phyloP scores from a whole-genome alignment of 257 asterid genomes.

The Voacanga thouarsii region DNA sequence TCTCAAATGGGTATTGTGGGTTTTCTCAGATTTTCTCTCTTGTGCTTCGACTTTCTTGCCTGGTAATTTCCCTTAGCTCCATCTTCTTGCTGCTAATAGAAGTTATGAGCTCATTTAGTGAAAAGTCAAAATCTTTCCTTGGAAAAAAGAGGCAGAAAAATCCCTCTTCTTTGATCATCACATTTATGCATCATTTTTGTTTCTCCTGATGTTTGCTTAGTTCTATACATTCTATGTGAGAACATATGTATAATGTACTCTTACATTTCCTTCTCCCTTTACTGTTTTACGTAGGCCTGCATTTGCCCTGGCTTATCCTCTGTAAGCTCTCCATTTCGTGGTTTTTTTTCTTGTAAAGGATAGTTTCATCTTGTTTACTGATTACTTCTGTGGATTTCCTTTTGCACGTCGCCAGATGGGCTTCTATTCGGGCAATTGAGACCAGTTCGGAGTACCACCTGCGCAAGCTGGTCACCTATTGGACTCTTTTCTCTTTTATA shows the following conservation, averaged over 20 bases:
- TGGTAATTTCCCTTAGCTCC: conserved; percentile 22
- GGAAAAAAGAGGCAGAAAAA: not conserved
- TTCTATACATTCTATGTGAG: not conserved
- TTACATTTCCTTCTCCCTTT: too few relatives aligned
- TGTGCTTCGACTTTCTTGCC: conserved; percentile 32
- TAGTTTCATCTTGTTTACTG: not conserved
- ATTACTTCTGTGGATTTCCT: conserved; percentile 6
- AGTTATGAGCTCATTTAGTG: not conserved
- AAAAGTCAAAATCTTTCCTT: not conserved
- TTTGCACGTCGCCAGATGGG: conserved; percentile 29
- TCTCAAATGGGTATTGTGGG: conserved; percentile 6
- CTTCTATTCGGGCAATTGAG: conserved; percentile 45
- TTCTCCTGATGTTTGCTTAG: not conserved
- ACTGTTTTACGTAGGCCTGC: not conserved
- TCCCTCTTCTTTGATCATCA: not conserved
- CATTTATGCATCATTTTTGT: not conserved
- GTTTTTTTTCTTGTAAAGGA: not conserved
- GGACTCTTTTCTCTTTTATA: conserved; percentile 13
- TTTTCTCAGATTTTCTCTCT: conserved; percentile 28
- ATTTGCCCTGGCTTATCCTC: conserved; percentile 43
- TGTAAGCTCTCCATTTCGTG: conserved; percentile 30
- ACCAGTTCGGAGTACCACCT: not conserved
- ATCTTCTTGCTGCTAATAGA: not conserved
- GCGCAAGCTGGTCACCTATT: too few relatives aligned
- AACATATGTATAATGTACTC: conserved; percentile 4